Percentiles rank a stretch among this genome's conserved stretches.
These are phyloP conservation scores for Oryza australiensis DNA, from an alignment of 176 grass and related monocot genomes.

Conservation along the genomic window DNA sequence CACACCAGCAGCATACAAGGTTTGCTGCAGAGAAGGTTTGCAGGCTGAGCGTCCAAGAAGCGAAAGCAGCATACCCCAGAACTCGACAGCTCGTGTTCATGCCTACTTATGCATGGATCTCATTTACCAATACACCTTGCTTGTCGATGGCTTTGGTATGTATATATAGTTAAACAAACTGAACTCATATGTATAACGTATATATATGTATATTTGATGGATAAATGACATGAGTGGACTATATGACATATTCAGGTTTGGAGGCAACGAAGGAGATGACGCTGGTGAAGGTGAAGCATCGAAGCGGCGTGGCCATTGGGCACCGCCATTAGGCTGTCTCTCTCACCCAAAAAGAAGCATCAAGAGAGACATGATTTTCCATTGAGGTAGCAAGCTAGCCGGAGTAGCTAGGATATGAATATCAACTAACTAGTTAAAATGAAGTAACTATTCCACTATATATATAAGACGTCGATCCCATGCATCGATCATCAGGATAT, in stretches of 20 bases:
- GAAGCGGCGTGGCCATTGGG: slow-evolving; percentile 52
- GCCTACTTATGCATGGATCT: slow-evolving; percentile 65
- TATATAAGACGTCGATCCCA: too few relatives aligned
- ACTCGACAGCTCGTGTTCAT: neutral
- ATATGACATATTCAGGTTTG: too few relatives aligned
- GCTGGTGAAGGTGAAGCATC: slow-evolving; percentile 47
- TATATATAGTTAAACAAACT: too few relatives aligned
- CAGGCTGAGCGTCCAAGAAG: neutral
- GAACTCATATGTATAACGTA: too few relatives aligned
- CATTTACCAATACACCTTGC: slow-evolving; percentile 51
- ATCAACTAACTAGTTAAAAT: too few relatives aligned
- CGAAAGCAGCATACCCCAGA: slow-evolving; percentile 19
- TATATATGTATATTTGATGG: too few relatives aligned
- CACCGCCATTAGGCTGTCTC: slow-evolving; percentile 52
- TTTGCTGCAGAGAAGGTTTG: slow-evolving; percentile 13
- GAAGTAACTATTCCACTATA: too few relatives aligned
- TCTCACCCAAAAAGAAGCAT: neutral
- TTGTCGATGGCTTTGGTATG: slow-evolving; percentile 59
- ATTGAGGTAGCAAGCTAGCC: too few relatives aligned
- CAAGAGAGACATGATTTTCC: neutral
- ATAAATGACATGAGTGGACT: too few relatives aligned
- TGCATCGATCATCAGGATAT: too few relatives aligned
- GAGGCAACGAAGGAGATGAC: slow-evolving; percentile 48
- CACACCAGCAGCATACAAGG: slow-evolving; percentile 29
- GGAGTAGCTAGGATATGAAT: too few relatives aligned